A percentile compares a stretch with the other conserved stretches of the same genome.
Conservation (phyloP, 1,284 basidiomycete genomes). For the Porogramme epimiltina region DNA sequence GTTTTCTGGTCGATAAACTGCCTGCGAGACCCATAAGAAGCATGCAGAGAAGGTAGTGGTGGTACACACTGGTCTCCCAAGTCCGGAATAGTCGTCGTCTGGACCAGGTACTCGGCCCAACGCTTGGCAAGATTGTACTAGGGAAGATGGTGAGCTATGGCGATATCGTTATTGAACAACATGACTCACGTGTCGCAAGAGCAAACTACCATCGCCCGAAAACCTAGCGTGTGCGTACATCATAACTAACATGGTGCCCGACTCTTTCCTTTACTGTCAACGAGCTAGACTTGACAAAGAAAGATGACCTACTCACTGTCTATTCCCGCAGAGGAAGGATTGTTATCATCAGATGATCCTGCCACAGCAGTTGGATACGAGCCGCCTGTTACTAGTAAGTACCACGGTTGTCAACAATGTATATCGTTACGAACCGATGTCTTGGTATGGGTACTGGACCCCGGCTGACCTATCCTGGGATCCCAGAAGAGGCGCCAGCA, state of each 20-base stretch:
- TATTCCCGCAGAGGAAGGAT: no score
- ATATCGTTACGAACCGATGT: background rate
- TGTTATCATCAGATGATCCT: no score
- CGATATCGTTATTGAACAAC: background rate
- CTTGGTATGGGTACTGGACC: conserved; percentile 27
- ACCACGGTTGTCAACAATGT: conserved; percentile 28
- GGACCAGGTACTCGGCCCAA: conserved; percentile 72
- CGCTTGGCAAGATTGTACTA: conserved; percentile 63
- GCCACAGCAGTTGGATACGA: no score
- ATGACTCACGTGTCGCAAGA: conserved; percentile 54
- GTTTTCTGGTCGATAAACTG: conserved; percentile 36
- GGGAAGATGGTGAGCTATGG: background rate
- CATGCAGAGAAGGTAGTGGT: conserved; percentile 2
- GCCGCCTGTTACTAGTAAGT: no score
- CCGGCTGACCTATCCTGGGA: conserved; percentile 49
- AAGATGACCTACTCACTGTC: conserved; percentile 40
- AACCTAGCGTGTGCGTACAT: conserved; percentile 60
- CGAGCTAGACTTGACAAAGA: no score
- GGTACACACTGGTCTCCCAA: conserved; percentile 48
- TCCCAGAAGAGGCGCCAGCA: conserved; percentile 61
- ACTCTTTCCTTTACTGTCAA: no score
- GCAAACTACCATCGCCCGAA: conserved; percentile 55
- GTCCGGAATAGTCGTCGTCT: conserved; percentile 62
- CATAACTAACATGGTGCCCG: conserved; percentile 79
- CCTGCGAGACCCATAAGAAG: background rate